Evolutionary conservation across 805 yeast genomes (phyloP).

Genomic region (Yarrowia keelungensis): DNA sequence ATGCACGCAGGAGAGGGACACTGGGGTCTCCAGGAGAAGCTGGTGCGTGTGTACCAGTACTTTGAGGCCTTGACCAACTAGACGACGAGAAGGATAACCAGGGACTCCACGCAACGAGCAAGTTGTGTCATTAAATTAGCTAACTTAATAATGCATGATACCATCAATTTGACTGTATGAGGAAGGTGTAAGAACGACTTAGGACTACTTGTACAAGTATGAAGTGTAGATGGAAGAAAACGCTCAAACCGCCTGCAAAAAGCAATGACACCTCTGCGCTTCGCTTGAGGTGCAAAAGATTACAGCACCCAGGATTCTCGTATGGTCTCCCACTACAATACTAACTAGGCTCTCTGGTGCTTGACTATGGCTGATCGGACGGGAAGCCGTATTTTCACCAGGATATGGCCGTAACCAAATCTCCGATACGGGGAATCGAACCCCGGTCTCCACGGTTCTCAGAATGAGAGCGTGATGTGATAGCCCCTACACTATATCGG

Average conservation of each 20-base stretch:
- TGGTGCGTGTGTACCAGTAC: slow-evolving; percentile 36
- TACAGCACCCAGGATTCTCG: slow-evolving; percentile 37
- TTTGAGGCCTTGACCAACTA: slow-evolving; percentile 25
- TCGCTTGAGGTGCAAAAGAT: slow-evolving; percentile 1
- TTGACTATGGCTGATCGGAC: slow-evolving; percentile 37
- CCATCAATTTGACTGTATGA: not conserved
- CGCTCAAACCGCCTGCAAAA: not conserved
- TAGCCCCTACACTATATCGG: slow-evolving; percentile 39
- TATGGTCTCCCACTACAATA: slow-evolving; percentile 38
- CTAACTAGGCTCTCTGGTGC: slow-evolving; percentile 37
- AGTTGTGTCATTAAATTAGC: slow-evolving; percentile 27
- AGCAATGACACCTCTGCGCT: no score
- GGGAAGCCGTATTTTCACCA: slow-evolving; percentile 38
- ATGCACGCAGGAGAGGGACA: slow-evolving; percentile 25
- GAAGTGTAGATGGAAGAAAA: no score
- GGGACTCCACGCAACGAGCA: slow-evolving; percentile 7
- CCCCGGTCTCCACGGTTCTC: slow-evolving; percentile 39
- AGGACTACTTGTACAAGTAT: no score
- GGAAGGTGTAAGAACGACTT: no score
- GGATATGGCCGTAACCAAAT: slow-evolving; percentile 36
- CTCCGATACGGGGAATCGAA: slow-evolving; percentile 39
- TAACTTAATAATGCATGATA: slow-evolving; percentile 38
- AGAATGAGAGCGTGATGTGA: slow-evolving; percentile 38
- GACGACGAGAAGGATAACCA: no score
- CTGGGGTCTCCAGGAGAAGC: slow-evolving; percentile 32